Evolutionary conservation across 2,329 filamentous ascomycete species (phyloP), one percentile per base, ranked within the genome.

Genomic region (Emmonsia crescens): DNA sequence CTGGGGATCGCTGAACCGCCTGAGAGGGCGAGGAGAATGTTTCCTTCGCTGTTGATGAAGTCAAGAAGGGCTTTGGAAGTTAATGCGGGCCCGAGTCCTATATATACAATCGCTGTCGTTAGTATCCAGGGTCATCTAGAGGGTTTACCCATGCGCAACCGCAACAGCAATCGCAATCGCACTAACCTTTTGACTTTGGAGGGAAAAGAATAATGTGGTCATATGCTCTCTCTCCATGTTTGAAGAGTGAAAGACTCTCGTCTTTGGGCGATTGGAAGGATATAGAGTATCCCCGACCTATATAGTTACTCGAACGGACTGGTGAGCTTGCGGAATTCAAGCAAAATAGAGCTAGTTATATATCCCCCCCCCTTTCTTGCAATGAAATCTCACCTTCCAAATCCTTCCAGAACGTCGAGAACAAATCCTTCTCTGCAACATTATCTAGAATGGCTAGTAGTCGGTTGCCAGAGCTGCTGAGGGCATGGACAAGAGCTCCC

Each of bases 131-230:
- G 21, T 29, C 21, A 38, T 57, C n/a, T 9, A n/a, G 5, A 8
- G 31, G 33, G 21, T 6, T 57, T 19, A 31, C 12, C 33, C n/a
- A 36, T 38, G 46, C 24, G 48, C 14, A 14, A 24, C n/a, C 33
- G n/a, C 21, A 56, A 56, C 21, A 16, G 19, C 19, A 54, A 36
- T 3, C 21, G 4, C 10, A 27, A 5, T 29, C 21, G 19, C 27
- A 51, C 74, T 61, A 73, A 91, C 89, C 92, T 83, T 99, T 99
- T 38, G 89, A 85, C 77, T 93, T 96, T 63, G 87, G 85, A 59
- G 94, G 94, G 66, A 97, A 85, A 68, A 99, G 82, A 66, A 97
- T 76, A 66, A 97, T 79, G 77, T 99, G 93, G 77, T 97, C 93
- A 77, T 92, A 97, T 65, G 84, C 85, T 74, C 89, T 86, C 78